Percentiles rank a stretch among this genome's conserved stretches.
phyloP scores from a whole-genome alignment of 257 asterid genomes.

The Voacanga thouarsii region DNA sequence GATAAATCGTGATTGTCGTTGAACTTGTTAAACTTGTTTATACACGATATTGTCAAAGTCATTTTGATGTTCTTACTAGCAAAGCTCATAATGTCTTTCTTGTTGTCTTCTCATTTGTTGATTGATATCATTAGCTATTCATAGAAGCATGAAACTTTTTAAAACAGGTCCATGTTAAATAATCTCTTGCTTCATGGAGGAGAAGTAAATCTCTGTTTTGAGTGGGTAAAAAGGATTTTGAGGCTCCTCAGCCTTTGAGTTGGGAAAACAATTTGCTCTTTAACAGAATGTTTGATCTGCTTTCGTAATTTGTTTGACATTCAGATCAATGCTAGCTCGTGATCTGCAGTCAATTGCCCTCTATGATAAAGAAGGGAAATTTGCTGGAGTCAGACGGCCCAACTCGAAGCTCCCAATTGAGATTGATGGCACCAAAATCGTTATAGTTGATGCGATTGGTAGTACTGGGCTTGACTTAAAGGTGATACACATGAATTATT shows the following conservation, averaged over 20 bases:
- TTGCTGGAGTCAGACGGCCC: slow-evolving; percentile 75
- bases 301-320: slow-evolving; percentile 1
- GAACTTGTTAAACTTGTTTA: background rate
- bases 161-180: background rate
- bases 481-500: slow-evolving; percentile 38
- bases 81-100: background rate
- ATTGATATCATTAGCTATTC: background rate
- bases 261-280: background rate
- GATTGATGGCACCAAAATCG: slow-evolving; percentile 61
- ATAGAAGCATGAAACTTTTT: background rate
- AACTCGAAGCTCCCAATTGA: slow-evolving; percentile 82
- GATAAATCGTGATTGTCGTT: background rate
- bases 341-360: slow-evolving; percentile 86
- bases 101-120: background rate
- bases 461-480: slow-evolving; percentile 77
- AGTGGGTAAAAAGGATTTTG: background rate
- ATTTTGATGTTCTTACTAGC: background rate
- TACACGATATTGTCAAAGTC: background rate
- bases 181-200: background rate
- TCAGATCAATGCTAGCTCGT: slow-evolving; percentile 93
- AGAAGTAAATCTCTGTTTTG: background rate
- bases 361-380: slow-evolving; percentile 83
- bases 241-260: background rate
- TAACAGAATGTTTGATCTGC: background rate
- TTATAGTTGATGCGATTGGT: slow-evolving; percentile 60